Evolutionary conservation across 2,329 filamentous ascomycete species (phyloP).

Genomic region (Paraconiothyrium sp.): DNA sequence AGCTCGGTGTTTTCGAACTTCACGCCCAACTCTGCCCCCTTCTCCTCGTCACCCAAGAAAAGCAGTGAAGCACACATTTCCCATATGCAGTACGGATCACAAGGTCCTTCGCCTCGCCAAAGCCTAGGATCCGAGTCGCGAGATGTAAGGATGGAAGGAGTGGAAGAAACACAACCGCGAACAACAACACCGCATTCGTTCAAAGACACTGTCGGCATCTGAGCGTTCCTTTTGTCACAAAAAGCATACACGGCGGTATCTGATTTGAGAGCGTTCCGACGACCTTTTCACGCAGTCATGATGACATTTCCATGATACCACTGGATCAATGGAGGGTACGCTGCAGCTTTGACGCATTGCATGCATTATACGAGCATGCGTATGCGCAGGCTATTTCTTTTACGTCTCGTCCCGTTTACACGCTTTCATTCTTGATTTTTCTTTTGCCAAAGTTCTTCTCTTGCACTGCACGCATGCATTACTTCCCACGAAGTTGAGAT

Average conservation of each 20-base stretch:
- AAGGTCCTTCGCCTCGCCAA: slow-evolving; percentile 3
- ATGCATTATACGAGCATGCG: slow-evolving; percentile 37
- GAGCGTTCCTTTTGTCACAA: slow-evolving; percentile 49
- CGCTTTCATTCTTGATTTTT: slow-evolving; percentile 29
- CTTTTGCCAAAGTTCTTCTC: slow-evolving; percentile 33
- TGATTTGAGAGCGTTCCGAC: slow-evolving; percentile 51
- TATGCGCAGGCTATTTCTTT: slow-evolving; percentile 33
- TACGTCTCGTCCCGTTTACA: slow-evolving; percentile 22
- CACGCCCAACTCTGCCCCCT: slow-evolving; percentile 48
- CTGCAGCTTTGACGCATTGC: slow-evolving; percentile 41
- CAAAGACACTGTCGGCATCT: slow-evolving; percentile 56
- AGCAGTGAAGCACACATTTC: slow-evolving; percentile 29
- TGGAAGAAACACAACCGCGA: slow-evolving; percentile 49
- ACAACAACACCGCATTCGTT: slow-evolving; percentile 54
- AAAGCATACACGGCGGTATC: slow-evolving; percentile 51
- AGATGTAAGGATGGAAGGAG: slow-evolving; percentile 50
- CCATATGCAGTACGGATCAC: slow-evolving; percentile 6
- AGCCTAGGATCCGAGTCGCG: slow-evolving; percentile 11
- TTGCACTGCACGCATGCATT: slow-evolving; percentile 39
- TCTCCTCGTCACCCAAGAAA: slow-evolving; percentile 44
- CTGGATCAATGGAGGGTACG: slow-evolving; percentile 47
- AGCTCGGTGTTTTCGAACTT: slow-evolving; percentile 44
- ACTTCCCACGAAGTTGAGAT: slow-evolving; percentile 43
- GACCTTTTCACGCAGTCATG: slow-evolving; percentile 51
- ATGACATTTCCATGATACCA: slow-evolving; percentile 49